Evolutionary conservation across 2,329 filamentous ascomycete genomes (phyloP), one percentile per base, ranked within the genome.

Genomic region (Talaromyces sp.): DNA sequence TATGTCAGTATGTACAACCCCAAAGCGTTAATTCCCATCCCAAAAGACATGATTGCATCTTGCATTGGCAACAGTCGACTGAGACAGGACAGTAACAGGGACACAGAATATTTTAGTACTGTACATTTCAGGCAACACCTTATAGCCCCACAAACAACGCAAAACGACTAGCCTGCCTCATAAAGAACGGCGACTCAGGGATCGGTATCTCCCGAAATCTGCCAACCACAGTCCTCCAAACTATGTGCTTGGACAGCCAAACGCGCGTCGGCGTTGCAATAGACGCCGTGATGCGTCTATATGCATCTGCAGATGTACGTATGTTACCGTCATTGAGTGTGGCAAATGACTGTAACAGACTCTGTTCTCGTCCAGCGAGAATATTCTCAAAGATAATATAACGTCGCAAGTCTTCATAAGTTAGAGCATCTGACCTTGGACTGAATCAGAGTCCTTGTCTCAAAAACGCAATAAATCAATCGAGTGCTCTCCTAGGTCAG

Each of bases 111-210:
- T 2, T 52, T 52, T 4, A 56, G 52, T 22, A 8, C 22, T 24
- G 54, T 63, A 22, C 61, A 47, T 57, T 47, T 56, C 39, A 62
- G 49, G 49, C 43, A 33, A 35, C 33, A 50, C 59, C 37, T 39
- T 39, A 39, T 22, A 47, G 35, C 39, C 50, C 61, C 49, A 54
- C 60, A 8, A 16, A 52, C 59, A 62, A 54, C 54, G 45, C 49
- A 41, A 35, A 27, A 47, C 16, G 57, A 8, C 16, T 63, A 8
- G 31, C 50, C 27, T 22, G 14, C 16, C 14, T 45, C 22, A 43
- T 59, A 45, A 59, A 22, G 24, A 33, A 45, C 13, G 27, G 39
- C 27, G n/a, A 41, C n/a, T 47, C 39, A 24, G 33, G 39, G 41
- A 22, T 62, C 16, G 37, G 14, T 33, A 39, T 62, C 33, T 43